Percentiles rank a stretch among this genome's conserved stretches.
phyloP scores from a whole-genome alignment of 441 rosid genomes.

The Flueggea neowawraea region DNA sequence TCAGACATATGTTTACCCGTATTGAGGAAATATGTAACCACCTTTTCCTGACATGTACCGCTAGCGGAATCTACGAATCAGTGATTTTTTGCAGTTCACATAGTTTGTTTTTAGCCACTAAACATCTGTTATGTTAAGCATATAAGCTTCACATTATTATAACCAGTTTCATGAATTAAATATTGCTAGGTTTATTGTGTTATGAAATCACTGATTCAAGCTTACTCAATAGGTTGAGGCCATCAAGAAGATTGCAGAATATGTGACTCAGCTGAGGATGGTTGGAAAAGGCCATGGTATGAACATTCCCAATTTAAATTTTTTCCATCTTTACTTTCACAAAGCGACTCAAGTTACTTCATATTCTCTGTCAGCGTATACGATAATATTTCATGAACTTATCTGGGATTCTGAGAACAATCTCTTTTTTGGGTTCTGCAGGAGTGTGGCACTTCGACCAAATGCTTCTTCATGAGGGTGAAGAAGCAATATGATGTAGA shows the following conservation, averaged over 20 bases:
- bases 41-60: too few species aligned
- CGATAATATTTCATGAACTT: neutral
- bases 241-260: conserved; percentile 58
- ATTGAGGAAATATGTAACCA: too few species aligned
- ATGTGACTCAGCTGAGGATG: conserved; percentile 53
- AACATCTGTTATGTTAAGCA: too few species aligned
- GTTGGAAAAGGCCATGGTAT: conserved; percentile 77
- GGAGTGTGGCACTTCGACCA: conserved; percentile 65
- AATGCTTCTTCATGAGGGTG: conserved; percentile 36
- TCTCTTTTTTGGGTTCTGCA: conserved; percentile 17
- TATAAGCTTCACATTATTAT: too few species aligned
- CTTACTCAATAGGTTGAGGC: conserved; percentile 42
- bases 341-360: neutral
- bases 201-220: neutral
- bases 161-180: too few species aligned
- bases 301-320: neutral
- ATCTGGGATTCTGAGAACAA: neutral
- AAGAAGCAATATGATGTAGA: conserved; percentile 9
- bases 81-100: too few species aligned
- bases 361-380: neutral
- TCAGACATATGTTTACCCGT: too few species aligned
- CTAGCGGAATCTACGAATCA: too few species aligned
- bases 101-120: too few species aligned
- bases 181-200: neutral
- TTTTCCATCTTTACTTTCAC: neutral